Evolutionary conservation across 2,329 filamentous ascomycete species (phyloP), one percentile per base, ranked within the genome.

Genomic region (Paracoccidioides brasiliensis): DNA sequence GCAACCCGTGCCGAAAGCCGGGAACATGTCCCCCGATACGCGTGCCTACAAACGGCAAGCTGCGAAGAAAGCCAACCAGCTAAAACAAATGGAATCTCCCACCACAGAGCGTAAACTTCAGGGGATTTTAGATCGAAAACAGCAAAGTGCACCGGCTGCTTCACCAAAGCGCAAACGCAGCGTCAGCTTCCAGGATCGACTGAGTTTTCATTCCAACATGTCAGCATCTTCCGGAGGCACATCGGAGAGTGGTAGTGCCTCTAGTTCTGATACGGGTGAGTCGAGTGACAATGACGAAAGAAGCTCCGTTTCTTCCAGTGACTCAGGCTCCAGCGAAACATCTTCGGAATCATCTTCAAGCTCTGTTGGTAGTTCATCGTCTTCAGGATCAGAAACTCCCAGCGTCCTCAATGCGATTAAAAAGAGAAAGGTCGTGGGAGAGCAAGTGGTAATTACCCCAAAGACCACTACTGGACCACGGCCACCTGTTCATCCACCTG

Each of bases 401-500:
- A 38, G 32, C 10, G 4, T 28, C 33, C n/a, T 33, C 37, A 37
- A 14, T 50, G 4, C 10, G 32, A 50, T n/a, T 38, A 46, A 46
- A 37, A 37, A 37, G 15, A 5, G 8, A 14, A 40, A 52, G 38
- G 10, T 10, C 5, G 22, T 30, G 32, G 12, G 5, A 32, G 28
- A n/a, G 3, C 32, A 10, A 9, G 12, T 22, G 35, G 33, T 10
- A 49, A 59, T 52, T n/a, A 22, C 22, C 37, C 53, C 9, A 57
- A 54, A 45, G 48, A 37, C 30, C 55, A 59, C 35, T 10, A n/a
- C 44, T 12, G 46, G 54, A 10, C 55, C 55, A 22, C 63, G 62
- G 40, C 52, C 45, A 56, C 55, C 46, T 37, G 51, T 63, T 37
- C 68, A 67, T 12, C 66, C 75, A 52, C 78, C 80, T 45, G 74